Percentiles rank a stretch among this genome's conserved stretches.
phyloP scores from a whole-genome alignment of 73 alveolate genomes.

The Tetrahymena malaccensis region DNA sequence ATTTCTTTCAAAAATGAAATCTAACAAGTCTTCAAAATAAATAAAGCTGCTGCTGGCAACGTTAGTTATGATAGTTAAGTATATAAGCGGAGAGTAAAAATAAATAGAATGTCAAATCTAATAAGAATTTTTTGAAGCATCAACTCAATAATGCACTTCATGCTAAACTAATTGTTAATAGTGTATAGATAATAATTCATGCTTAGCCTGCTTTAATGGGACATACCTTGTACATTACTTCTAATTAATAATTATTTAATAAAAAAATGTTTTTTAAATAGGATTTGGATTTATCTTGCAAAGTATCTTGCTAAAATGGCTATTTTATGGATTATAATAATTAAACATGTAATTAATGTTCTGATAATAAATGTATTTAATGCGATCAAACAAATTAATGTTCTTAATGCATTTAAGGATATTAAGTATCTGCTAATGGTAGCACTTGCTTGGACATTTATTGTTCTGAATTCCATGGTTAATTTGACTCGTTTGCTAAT shows the following conservation, averaged over 20 bases:
- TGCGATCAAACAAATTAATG: not conserved
- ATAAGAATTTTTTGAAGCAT: not conserved
- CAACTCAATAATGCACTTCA: not conserved
- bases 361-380: not conserved
- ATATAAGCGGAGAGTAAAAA: not conserved
- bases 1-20: not conserved
- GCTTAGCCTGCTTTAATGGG: not conserved
- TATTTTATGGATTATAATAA: not conserved
- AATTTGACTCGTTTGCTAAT: not conserved
- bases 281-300: not conserved
- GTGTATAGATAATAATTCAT: not conserved
- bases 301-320: not conserved
- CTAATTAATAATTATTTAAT: too few species aligned
- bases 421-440: not conserved
- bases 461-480: not conserved
- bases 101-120: not conserved
- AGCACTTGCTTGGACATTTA: not conserved
- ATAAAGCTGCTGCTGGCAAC: not conserved
- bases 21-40: too few species aligned
- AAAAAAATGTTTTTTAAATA: not conserved
- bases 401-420: not conserved
- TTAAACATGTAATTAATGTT: not conserved
- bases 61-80: too few species aligned
- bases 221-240: not conserved
- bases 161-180: not conserved